Base-by-base conservation (phyloP, 2,329 filamentous ascomycete species). In the Neopestalotiopsis sp. region DNA sequence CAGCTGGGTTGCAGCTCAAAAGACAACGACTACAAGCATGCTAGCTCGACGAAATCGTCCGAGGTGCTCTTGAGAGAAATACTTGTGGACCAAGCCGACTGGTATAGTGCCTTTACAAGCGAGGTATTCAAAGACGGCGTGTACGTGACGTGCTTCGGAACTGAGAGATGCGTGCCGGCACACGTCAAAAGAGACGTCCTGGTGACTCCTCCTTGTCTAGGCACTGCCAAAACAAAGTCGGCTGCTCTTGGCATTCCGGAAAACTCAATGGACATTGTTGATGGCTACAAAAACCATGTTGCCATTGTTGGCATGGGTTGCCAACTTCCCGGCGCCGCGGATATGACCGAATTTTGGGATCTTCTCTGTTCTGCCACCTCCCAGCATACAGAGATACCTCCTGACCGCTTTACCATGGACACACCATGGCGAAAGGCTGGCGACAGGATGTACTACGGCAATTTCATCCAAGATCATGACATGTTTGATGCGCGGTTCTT, bases 401-500 rank as follows among this genome's bases (percentile, higher is more conserved):
- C 45, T 13, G 66, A 61, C 5, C 61, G 66, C 45, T 63, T 64
- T 45, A 57, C 38, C 24, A 14, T 63, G n/a, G 14, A 49, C 14
- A 63, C 61, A 24, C 34, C 32, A 6, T 63, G 13, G 14, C 13
- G 61, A 40, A 32, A 63, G 14, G 12, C 24, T 24, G 32, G 34
- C 32, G 17, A 40, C 2, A 30, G 58, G 24, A 61, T 38, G 5
- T 61, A 10, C 17, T 61, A 61, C 28, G 58, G 58, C 17, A 61
- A 61, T 17, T 61, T 61, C 30, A 7, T 61, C 24, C 20, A 61
- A 30, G 30, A 61, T 34, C 28, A 61, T 34, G 28, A 61, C 24
- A 28, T 28, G 20, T 76, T 76, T 57, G 74, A 76, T 34, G 67
- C 70, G 1, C 61, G 53, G 0, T 75, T 76, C 66, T 76, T 76